A percentile compares a stretch with the other conserved stretches of the same genome.
Evolutionary conservation across 257 asterid species (phyloP).

Genomic region (Fraxinus cuspidata): DNA sequence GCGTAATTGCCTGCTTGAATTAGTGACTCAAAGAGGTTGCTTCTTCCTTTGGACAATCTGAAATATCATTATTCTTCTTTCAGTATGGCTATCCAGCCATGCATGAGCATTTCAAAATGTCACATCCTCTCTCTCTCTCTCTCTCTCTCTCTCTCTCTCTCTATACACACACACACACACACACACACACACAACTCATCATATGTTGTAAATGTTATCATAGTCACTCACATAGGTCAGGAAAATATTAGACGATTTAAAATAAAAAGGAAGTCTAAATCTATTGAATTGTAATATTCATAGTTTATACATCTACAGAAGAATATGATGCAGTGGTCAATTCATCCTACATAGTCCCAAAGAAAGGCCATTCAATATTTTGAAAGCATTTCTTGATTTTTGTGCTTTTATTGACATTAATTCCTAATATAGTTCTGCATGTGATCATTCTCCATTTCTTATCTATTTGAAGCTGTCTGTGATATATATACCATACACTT

Average conservation of each 20-base stretch:
- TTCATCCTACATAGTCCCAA: not conserved
- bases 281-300: no score
- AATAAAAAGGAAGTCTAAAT: no score
- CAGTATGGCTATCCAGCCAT: slow-evolving; percentile 36
- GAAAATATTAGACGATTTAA: no score
- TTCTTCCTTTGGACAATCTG: slow-evolving; percentile 38
- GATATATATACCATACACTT: not conserved
- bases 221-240: no score
- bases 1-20: slow-evolving; percentile 26
- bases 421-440: not conserved
- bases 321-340: not conserved
- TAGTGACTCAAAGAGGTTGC: slow-evolving; percentile 27
- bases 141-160: slow-evolving; percentile 18
- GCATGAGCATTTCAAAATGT: slow-evolving; percentile 30
- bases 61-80: slow-evolving; percentile 25
- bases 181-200: not conserved
- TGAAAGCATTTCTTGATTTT: not conserved
- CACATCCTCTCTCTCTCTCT: slow-evolving; percentile 17
- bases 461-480: not conserved
- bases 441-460: slow-evolving; percentile 1
- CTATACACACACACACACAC: slow-evolving; percentile 14
- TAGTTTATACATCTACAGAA: no score
- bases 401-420: not conserved
- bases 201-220: no score
- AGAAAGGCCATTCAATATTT: not conserved